These are phyloP conservation scores for Vachellia pachyceras DNA, from an alignment of 306 rosid species.

Conservation along the genomic window DNA sequence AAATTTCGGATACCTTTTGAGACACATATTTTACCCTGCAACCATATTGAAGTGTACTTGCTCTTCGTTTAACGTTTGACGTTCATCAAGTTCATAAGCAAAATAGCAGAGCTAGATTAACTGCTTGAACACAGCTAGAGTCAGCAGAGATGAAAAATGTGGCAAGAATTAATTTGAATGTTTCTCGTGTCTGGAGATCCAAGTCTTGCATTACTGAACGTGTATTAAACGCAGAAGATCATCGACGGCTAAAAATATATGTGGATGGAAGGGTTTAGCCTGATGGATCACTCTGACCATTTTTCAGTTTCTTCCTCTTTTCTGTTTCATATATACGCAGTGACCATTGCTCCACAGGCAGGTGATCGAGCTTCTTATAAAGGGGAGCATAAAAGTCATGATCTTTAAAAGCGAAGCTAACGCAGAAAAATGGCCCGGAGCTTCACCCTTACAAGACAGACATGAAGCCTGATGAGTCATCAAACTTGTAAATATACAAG, in stretches of 20 bases:
- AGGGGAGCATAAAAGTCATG: background rate
- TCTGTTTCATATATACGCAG: background rate
- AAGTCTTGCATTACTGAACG: background rate
- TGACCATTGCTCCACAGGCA: background rate
- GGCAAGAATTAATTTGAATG: background rate
- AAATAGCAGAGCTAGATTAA: background rate
- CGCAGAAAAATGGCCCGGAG: background rate
- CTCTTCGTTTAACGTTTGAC: background rate
- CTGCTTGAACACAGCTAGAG: background rate
- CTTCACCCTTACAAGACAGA: conserved; percentile 19
- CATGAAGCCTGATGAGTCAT: background rate
- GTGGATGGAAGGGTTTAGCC: background rate
- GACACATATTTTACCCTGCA: conserved; percentile 31
- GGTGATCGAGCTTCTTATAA: background rate
- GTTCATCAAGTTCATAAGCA: too few relatives aligned
- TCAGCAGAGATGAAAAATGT: background rate
- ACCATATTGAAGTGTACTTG: conserved; percentile 30
- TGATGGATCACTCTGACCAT: background rate
- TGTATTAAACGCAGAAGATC: background rate
- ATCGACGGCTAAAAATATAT: background rate
- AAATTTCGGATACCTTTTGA: conserved; percentile 14
- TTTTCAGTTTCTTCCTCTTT: background rate
- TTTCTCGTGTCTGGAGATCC: background rate
- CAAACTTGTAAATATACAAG: conserved; percentile 18
- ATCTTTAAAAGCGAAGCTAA: background rate